phyloP scores from a whole-genome alignment of 2,329 filamentous ascomycete genomes.

The Seiridium unicorne region DNA sequence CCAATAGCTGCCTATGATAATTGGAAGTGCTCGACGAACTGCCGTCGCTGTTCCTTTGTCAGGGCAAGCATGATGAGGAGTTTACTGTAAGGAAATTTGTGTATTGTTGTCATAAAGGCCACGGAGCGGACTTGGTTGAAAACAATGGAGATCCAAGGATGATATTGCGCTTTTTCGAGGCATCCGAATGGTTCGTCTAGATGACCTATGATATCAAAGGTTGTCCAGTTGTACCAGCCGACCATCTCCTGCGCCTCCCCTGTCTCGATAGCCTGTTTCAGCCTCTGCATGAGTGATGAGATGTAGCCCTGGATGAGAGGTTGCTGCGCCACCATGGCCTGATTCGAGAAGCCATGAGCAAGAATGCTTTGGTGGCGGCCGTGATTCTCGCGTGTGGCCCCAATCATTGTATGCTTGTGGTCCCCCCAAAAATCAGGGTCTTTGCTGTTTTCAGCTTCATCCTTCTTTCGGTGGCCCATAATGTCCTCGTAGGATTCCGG shows the following conservation, averaged over 20 bases:
- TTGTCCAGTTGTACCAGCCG: constrained; percentile 16
- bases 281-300: constrained; percentile 13
- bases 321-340: constrained; percentile 17
- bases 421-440: too few species aligned
- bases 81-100: not conserved
- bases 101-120: not conserved
- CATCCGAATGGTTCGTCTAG: constrained; percentile 16
- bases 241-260: constrained; percentile 9
- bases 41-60: not conserved
- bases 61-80: not conserved
- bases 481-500: too few species aligned
- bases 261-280: constrained; percentile 4
- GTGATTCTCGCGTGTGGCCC: not conserved
- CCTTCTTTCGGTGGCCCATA: too few species aligned
- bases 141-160: constrained; percentile 16
- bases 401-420: too few species aligned
- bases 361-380: constrained; percentile 9
- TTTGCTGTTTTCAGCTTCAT: too few species aligned
- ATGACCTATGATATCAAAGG: constrained; percentile 20
- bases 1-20: not conserved
- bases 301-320: constrained; percentile 17
- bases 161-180: constrained; percentile 11
- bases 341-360: constrained; percentile 17
- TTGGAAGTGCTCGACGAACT: not conserved
- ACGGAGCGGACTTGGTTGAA: constrained; percentile 2